Evolutionary conservation across 2,329 filamentous ascomycete species (phyloP).

Genomic region (Erysiphe pisi): DNA sequence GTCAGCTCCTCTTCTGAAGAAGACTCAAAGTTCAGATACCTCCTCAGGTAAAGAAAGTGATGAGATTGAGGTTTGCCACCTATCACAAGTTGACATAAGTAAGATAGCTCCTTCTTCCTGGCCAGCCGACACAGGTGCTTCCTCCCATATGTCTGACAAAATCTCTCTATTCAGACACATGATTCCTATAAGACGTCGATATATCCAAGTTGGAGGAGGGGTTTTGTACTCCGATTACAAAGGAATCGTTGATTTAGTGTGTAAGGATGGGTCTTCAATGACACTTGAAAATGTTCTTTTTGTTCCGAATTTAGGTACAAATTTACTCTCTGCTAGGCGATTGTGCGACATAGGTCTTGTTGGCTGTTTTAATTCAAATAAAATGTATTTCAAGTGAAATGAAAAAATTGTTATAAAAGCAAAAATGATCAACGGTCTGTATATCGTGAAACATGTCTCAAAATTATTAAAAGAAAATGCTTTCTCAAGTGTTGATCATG

Average conservation of each 20-base stretch:
- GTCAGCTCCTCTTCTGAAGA: neutral
- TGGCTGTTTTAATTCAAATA: neutral
- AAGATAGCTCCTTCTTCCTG: slow-evolving; percentile 22
- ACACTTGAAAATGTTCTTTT: neutral
- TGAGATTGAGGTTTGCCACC: neutral
- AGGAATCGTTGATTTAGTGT: neutral
- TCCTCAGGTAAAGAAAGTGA: neutral
- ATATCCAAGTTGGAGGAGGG: neutral
- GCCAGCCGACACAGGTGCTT: slow-evolving; percentile 4
- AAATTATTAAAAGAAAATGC: neutral
- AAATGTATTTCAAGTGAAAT: slow-evolving; percentile 11
- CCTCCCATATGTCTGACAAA: slow-evolving; percentile 14
- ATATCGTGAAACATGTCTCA: slow-evolving; percentile 22
- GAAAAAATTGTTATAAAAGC: slow-evolving; percentile 23
- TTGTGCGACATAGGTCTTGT: neutral
- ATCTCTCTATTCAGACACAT: slow-evolving; percentile 10
- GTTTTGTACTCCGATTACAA: neutral
- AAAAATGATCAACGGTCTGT: neutral
- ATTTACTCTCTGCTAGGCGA: slow-evolving; percentile 18
- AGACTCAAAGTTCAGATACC: neutral
- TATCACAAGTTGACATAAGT: neutral
- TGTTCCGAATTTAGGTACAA: slow-evolving; percentile 12
- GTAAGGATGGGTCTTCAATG: slow-evolving; percentile 9
- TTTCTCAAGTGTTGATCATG: neutral
- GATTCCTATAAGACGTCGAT: neutral